Evolutionary conservation across 2,329 filamentous ascomycete genomes (phyloP).

Genomic region (Beauveria varroae): DNA sequence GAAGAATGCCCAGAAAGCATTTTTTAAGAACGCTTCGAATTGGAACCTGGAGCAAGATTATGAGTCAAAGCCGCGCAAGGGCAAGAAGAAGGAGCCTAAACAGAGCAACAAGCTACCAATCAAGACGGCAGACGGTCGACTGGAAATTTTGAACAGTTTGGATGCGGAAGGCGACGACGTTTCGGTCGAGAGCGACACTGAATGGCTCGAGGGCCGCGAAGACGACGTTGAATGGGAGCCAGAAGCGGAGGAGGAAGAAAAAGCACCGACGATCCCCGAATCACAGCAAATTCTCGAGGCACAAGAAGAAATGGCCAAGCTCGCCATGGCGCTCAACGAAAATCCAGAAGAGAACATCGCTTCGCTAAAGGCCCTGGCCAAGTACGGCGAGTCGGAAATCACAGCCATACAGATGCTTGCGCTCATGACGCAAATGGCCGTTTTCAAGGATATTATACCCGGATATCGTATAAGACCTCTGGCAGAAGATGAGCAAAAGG

Average conservation of each 20-base stretch:
- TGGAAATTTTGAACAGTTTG: conserved; percentile 52
- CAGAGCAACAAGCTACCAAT: conserved; percentile 76
- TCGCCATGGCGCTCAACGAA: conserved; percentile 77
- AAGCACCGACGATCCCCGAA: conserved; percentile 59
- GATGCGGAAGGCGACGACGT: conserved; percentile 55
- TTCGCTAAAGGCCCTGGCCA: conserved; percentile 68
- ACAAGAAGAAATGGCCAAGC: conserved; percentile 84
- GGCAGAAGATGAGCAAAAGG: conserved; percentile 63
- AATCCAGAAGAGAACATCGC: conserved; percentile 85
- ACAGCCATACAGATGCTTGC: conserved; percentile 76
- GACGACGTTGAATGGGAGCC: conserved; percentile 43
- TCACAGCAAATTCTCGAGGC: conserved; percentile 76
- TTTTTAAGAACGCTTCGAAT: conserved; percentile 66
- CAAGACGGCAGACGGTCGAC: conserved; percentile 69
- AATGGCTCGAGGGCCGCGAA: conserved; percentile 56
- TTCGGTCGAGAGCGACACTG: conserved; percentile 49
- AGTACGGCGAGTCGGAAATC: conserved; percentile 63
- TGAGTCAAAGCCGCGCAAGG: conserved; percentile 71
- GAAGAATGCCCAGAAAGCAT: conserved; percentile 49
- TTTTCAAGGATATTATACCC: conserved; percentile 94
- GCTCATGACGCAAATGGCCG: conserved; percentile 75
- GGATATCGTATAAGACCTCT: conserved; percentile 89
- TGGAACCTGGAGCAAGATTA: conserved; percentile 94
- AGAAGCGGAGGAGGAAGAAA: conserved; percentile 39
- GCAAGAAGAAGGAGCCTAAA: conserved; percentile 58